These are phyloP conservation scores for Pyrenophora tritici-repentis DNA, from an alignment of 2,329 filamentous ascomycete genomes.

Conservation along the genomic window DNA sequence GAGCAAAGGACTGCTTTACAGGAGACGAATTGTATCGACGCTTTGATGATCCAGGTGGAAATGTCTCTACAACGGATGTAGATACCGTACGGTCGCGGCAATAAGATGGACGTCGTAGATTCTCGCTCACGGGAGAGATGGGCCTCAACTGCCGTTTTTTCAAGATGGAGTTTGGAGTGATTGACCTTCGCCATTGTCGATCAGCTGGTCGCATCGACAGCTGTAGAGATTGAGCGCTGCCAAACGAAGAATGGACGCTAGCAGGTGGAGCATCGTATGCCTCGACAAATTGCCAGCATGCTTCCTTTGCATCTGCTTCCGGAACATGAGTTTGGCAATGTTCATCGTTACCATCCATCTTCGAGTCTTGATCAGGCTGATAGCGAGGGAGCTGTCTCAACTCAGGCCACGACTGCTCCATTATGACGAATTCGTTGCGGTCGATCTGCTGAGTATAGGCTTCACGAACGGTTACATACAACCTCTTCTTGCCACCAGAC, in stretches of 20 bases:
- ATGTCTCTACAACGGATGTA: conserved; percentile 32
- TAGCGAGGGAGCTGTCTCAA: conserved; percentile 66
- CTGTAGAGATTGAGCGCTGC: conserved; percentile 39
- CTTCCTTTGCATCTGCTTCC: conserved; percentile 66
- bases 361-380: conserved; percentile 51
- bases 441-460: conserved; percentile 71
- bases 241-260: conserved; percentile 55
- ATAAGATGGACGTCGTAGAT: conserved; percentile 33
- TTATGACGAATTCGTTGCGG: conserved; percentile 13
- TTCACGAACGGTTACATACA: conserved; percentile 77
- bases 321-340: conserved; percentile 54
- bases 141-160: conserved; percentile 39
- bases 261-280: conserved; percentile 62
- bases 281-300: conserved; percentile 71
- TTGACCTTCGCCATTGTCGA: conserved; percentile 42
- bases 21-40: conserved; percentile 38
- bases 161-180: conserved; percentile 41
- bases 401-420: conserved; percentile 63
- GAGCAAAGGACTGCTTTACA: conserved; percentile 36
- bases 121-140: conserved; percentile 45
- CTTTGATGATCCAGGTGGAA: conserved; percentile 33
- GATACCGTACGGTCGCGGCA: conserved; percentile 35
- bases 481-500: conserved; percentile 62
- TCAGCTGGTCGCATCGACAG: conserved; percentile 44
- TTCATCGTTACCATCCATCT: conserved; percentile 42